Base-by-base conservation (phyloP, 352 stramenopile genomes). In the Phytophthora megakarya region DNA sequence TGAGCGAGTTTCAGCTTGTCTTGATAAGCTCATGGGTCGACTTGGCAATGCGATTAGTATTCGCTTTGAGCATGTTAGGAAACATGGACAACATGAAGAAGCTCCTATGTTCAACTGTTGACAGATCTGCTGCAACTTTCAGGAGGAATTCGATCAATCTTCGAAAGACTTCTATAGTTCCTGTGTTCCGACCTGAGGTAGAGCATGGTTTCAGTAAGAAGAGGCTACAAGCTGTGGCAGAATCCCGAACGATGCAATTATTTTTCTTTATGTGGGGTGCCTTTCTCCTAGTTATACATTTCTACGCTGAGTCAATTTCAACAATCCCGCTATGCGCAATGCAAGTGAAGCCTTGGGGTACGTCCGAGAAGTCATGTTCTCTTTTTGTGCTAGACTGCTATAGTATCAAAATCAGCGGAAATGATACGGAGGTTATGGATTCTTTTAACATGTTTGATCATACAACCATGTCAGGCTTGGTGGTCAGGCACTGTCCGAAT, bases 1-100 rank as follows among this genome's bases (percentile, higher is more conserved):
- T 73, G 12, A 75, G 67, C 22, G 71, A 82, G 23, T 75, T 79
- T 37, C 60, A 65, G 9, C 47, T 85, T 38, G 16, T 75, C 11
- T 23, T 73, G 16, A 56, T 73, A 3, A 65, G 35, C n/a, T 74
- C 67, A 1, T 63, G 55, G 25, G 47, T 52, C 18, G 67, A 74
- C 35, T 40, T 63, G 13, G 10, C 46, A 1, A 67, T 65, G 26
- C 53, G 45, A 30, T 35, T 49, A 4, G 7, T 70, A 12, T 62
- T 78, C 38, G 62, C 58, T 3, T 4, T 72, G 10, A 72, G 55
- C 21, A 54, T 69, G 30, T 9, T 65, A 5, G 28, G 39, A 4
- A 65, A 65, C 12, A 65, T 78, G 30, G 43, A 66, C 19, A 66
- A 65, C 22, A 75, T 75, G 44, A 78, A 69, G 19, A 55, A 52